These are phyloP conservation scores for Pichia heedii DNA, from an alignment of 805 yeast genomes.

Conservation along the genomic window DNA sequence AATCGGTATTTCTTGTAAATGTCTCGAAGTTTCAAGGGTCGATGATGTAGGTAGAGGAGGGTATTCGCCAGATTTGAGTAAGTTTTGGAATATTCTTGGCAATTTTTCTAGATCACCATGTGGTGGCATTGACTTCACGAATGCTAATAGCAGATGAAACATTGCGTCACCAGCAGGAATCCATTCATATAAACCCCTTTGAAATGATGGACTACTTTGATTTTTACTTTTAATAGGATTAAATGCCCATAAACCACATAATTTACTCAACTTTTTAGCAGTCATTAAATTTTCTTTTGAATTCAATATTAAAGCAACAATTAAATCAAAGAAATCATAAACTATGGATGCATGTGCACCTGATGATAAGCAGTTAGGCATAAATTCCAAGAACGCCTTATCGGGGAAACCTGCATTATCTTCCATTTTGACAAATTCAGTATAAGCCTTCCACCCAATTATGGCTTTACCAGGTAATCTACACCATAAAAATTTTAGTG, in stretches of 20 bases:
- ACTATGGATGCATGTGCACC: constrained; percentile 87
- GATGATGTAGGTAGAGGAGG: constrained; percentile 51
- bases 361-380: constrained; percentile 77
- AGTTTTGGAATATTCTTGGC: constrained; percentile 58
- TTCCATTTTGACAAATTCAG: constrained; percentile 58
- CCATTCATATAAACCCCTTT: constrained; percentile 71
- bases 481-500: constrained; percentile 80
- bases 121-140: constrained; percentile 67
- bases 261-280: constrained; percentile 69
- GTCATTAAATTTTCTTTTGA: constrained; percentile 69
- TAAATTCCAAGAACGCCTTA: constrained; percentile 65
- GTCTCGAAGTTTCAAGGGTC: constrained; percentile 16
- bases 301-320: constrained; percentile 70
- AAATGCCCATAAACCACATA: constrained; percentile 89
- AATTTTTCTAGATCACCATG: constrained; percentile 45
- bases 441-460: constrained; percentile 80
- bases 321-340: constrained; percentile 74
- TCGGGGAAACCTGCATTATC: constrained; percentile 56
- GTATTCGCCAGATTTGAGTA: constrained; percentile 57
- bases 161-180: constrained; percentile 76
- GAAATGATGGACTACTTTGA: constrained; percentile 40
- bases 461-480: constrained; percentile 71
- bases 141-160: constrained; percentile 70
- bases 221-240: constrained; percentile 23
- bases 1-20: constrained; percentile 29